These are phyloP conservation scores for Erigeron philadelphicus DNA, from an alignment of 140 eudicot species.

Conservation along the genomic window DNA sequence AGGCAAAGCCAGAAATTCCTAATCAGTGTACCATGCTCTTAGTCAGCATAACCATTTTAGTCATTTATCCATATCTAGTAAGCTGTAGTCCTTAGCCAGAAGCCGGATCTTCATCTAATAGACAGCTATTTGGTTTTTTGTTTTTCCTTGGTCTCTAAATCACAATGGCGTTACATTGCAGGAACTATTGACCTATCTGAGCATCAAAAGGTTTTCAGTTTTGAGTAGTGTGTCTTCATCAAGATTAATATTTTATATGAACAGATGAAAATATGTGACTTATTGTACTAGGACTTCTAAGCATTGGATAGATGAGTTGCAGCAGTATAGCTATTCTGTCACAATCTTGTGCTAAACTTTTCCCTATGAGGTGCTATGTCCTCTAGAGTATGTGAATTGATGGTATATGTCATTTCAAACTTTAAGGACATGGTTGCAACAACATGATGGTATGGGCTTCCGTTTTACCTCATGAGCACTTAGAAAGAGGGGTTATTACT, in stretches of 20 bases:
- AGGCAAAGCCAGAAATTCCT: constrained; percentile 6
- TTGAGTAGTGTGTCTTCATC: constrained; percentile 26
- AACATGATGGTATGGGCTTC: constrained; percentile 24
- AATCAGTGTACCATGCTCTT: background rate
- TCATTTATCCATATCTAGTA: constrained; percentile 22
- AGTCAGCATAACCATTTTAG: constrained; percentile 6
- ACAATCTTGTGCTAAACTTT: constrained; percentile 16
- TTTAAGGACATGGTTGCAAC: constrained; percentile 14
- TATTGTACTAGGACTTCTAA: background rate
- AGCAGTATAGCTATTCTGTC: constrained; percentile 17
- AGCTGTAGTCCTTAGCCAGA: constrained; percentile 23
- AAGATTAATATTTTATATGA: constrained; percentile 18
- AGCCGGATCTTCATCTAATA: constrained; percentile 27
- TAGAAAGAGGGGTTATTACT: constrained; percentile 16
- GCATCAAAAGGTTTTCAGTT: constrained; percentile 21
- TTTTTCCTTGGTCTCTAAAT: constrained; percentile 27
- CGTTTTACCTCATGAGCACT: constrained; percentile 10
- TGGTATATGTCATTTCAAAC: constrained; percentile 12
- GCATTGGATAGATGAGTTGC: background rate
- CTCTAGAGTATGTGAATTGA: constrained; percentile 16
- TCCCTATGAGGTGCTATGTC: constrained; percentile 21
- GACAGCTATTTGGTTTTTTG: constrained; percentile 24
- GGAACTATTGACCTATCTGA: constrained; percentile 34
- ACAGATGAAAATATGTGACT: constrained; percentile 23
- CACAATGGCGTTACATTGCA: constrained; percentile 37